Evolutionary conservation across 140 eudicot genomes (phyloP), one percentile per base, ranked within the genome.

Genomic region (Bidens hawaiensis): DNA sequence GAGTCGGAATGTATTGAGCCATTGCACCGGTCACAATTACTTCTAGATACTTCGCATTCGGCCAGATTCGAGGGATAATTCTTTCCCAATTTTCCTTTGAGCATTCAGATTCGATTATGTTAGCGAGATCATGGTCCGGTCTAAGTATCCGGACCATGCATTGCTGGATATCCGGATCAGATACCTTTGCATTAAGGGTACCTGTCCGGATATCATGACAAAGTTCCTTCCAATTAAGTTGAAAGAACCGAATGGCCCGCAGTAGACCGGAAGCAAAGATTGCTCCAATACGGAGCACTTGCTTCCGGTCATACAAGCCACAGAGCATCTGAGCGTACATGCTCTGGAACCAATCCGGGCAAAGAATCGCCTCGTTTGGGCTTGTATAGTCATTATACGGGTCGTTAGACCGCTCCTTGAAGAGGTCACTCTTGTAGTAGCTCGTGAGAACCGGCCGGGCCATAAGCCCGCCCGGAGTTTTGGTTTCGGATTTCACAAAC

Each of bases 381-480:
- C 94, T 85, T 19, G 94, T 82, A 78, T 76, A 76, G 59, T 76
- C 88, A 25, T 76, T 79, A 65, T 78, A 85, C 33, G 94, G 94
- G 66, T 85, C 94, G 63, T 69, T 59, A 21, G 94, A 82, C n/a
- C 83, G 85, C 73, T 78, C 67, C 82, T 79, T 81, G 72, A 85
- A 85, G 38, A 73, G 85, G 22, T 85, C 85, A 52, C 94, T 82
- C 21, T 73, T 85, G 83, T 81, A 85, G 43, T 36, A 36, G 43
- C 93, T 84, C 5, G 93, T 84, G 24, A 84, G 77, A n/a, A 85
- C 94, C 62, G 94, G 94, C 30, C 88, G 88, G 66, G 94, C 88
- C 23, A 74, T 6, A 6, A 85, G 80, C 49, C 94, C 94, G 6
- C 94, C 83, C 15, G 88, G 86, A 21, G 94, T 85, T 53, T 69